These are phyloP conservation scores for Tuber calosporum DNA, from an alignment of 495 filamentous ascomycete species.

Conservation along the genomic window DNA sequence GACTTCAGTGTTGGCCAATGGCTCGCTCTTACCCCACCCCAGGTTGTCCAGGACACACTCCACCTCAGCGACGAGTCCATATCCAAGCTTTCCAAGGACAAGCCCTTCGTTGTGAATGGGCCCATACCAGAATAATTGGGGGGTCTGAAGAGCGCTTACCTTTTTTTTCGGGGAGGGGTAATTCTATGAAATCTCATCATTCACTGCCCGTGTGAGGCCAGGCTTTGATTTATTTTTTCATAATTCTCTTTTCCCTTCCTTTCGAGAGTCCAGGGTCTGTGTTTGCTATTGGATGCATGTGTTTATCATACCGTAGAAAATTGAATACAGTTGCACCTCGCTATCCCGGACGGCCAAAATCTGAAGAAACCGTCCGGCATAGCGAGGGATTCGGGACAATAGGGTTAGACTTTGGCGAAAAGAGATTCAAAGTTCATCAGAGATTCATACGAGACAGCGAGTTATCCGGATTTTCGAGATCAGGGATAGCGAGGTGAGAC, in stretches of 20 bases:
- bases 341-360: too few species aligned
- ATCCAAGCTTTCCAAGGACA: conserved; percentile 54
- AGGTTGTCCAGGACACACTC: conserved; percentile 59
- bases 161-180: background rate
- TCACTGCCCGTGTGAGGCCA: background rate
- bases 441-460: too few species aligned
- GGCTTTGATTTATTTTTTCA: background rate
- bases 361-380: too few species aligned
- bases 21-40: conserved; percentile 58
- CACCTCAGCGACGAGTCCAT: conserved; percentile 52
- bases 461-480: too few species aligned
- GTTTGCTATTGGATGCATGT: background rate
- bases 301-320: too few species aligned
- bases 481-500: too few species aligned
- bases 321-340: too few species aligned
- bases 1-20: conserved; percentile 60
- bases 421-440: too few species aligned
- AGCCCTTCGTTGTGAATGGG: conserved; percentile 50
- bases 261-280: background rate
- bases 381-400: too few species aligned
- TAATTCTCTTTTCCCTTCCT: conserved; percentile 7
- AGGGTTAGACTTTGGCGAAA: too few species aligned
- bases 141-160: background rate
- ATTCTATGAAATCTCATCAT: background rate
- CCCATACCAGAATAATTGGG: conserved; percentile 25